phyloP scores from a whole-genome alignment of 2,329 filamentous ascomycete species.

The Shiraia sp. region DNA sequence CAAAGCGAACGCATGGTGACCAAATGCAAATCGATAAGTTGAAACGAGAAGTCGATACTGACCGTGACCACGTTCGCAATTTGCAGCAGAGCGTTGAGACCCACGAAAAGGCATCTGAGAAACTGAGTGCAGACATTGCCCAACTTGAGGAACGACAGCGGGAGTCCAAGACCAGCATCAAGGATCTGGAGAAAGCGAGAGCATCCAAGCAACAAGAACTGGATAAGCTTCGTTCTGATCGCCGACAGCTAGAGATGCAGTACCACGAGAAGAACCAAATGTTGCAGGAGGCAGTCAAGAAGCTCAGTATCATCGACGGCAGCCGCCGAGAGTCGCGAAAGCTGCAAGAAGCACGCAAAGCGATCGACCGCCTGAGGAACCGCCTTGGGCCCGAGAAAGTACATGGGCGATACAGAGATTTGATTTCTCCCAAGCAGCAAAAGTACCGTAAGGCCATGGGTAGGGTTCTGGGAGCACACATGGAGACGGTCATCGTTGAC shows the following conservation, averaged over 20 bases:
- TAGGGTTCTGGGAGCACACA: constrained; percentile 88
- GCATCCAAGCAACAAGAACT: constrained; percentile 88
- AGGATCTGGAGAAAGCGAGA: constrained; percentile 75
- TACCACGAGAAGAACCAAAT: constrained; percentile 91
- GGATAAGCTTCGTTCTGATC: constrained; percentile 59
- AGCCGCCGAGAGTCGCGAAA: constrained; percentile 82
- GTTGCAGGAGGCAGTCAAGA: constrained; percentile 77
- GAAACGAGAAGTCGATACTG: constrained; percentile 85
- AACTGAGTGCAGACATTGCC: constrained; percentile 71
- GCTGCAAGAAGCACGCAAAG: constrained; percentile 78
- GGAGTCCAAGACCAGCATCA: constrained; percentile 64
- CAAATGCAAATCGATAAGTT: constrained; percentile 84
- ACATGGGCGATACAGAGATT: constrained; percentile 83
- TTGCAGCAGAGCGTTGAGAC: constrained; percentile 86
- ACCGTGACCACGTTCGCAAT: constrained; percentile 87
- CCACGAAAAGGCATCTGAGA: constrained; percentile 72
- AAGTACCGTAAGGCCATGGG: constrained; percentile 94
- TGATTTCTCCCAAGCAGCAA: constrained; percentile 96
- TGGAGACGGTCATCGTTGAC: constrained; percentile 93
- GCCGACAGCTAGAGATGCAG: constrained; percentile 67
- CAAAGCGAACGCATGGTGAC: constrained; percentile 77
- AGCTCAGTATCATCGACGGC: constrained; percentile 82
- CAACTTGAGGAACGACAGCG: constrained; percentile 71
- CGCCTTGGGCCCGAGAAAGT: constrained; percentile 79
- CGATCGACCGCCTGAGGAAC: constrained; percentile 82